Conservation (phyloP, 2,329 filamentous ascomycete species). For the Grosmannia clavigera region DNA sequence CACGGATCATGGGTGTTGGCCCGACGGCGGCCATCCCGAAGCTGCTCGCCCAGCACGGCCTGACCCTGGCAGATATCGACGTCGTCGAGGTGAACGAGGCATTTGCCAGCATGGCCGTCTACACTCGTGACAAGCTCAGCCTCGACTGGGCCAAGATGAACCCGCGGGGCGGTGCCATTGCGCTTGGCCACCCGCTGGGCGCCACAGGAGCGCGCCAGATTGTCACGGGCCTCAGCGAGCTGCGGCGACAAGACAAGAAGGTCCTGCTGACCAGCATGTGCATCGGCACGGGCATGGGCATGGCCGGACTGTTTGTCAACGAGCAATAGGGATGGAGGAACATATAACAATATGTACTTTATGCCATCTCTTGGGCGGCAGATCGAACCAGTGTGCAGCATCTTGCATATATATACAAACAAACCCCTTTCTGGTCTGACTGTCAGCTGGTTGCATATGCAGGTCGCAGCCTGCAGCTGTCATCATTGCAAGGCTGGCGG, state of each 20-base stretch:
- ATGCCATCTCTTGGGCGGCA: no score
- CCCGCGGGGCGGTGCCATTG: slow-evolving; percentile 68
- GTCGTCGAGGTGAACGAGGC: slow-evolving; percentile 94
- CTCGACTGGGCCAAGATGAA: slow-evolving; percentile 70
- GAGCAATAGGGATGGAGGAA: slow-evolving; percentile 7
- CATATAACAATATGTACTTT: no score
- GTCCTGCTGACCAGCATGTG: slow-evolving; percentile 87
- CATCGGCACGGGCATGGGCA: slow-evolving; percentile 56
- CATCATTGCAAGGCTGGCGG: no score
- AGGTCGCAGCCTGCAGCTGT: no score
- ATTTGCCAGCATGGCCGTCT: slow-evolving; percentile 95
- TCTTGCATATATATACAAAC: no score
- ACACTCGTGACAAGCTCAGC: slow-evolving; percentile 65
- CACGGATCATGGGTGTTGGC: slow-evolving; percentile 93
- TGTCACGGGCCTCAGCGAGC: slow-evolving; percentile 80
- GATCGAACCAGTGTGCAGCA: no score
- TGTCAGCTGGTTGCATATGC: no score
- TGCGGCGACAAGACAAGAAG: slow-evolving; percentile 76
- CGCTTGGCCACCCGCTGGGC: slow-evolving; percentile 59
- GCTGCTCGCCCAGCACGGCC: slow-evolving; percentile 66
- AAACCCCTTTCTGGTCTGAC: no score
- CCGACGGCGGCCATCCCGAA: slow-evolving; percentile 66
- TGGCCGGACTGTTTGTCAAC: slow-evolving; percentile 46
- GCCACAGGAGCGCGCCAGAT: slow-evolving; percentile 70
- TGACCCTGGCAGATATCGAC: slow-evolving; percentile 73